Evolutionary conservation across 305 asterid genomes (phyloP), one percentile per base, ranked within the genome.

Genomic region (Fraxinus floribunda): DNA sequence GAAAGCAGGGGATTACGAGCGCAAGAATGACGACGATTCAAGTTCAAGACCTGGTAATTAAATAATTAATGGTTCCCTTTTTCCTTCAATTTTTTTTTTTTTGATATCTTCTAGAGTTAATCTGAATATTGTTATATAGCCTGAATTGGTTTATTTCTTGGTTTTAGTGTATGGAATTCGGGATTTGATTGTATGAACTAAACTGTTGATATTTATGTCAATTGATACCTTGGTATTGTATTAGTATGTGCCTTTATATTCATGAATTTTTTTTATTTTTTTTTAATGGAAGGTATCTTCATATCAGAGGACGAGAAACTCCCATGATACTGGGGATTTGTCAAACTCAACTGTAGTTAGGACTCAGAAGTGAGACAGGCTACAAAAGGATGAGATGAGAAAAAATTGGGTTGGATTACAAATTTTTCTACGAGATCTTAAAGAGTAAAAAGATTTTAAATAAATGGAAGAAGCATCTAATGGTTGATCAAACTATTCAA

Each of bases 1-100:
- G 98, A 92, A 91, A 81, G 98, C 96, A 41, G 96, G 98, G 7
- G 94, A 93, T 62, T 93, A 90, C 82, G 92, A 87, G 52, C 88
- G 85, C 74, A 18, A 60, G 60, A 80, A 36, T 74, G 87, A 9
- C 29, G 81, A 81, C 34, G 62, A 60, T 78, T 57, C 86, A 41
- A 79, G 85, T 74, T 44, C 85, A 3, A 76, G 76, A 68, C 62
- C 74, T 9, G 90, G 93, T 29, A 29, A 29, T 26, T 26, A 26
- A 26, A 26, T 87, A 57, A 30, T 70, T 10, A 24, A 22, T 9
- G 34, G 34, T 6, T 64, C 32, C 72, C n/a, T 8, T 8, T 22
- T 24, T 24, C 35, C 32, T 64, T 24, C 6, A 7, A 22, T 9
- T 64, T 22, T 64, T 2, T 22, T 6, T 55, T 5, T 18, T 1